phyloP scores from a whole-genome alignment of 495 filamentous ascomycete species.

The Talaromyces ruber region DNA sequence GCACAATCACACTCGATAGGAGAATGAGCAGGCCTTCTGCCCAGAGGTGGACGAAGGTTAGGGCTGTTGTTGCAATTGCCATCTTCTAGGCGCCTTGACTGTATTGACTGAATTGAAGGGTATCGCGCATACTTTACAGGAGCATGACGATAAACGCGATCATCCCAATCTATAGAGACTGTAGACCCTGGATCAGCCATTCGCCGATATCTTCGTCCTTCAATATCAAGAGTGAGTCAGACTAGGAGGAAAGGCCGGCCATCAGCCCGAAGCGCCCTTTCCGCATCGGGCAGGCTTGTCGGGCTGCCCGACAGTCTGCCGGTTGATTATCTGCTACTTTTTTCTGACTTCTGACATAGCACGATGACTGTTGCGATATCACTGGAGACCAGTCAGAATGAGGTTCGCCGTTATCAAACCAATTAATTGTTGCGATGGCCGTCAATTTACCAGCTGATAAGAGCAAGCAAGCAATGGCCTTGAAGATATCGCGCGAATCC shows the following conservation, averaged over 20 bases:
- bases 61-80: background rate
- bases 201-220: background rate
- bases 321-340: background rate
- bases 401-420: background rate
- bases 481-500: background rate
- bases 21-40: background rate
- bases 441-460: background rate
- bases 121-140: background rate
- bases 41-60: background rate
- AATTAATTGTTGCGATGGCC: background rate
- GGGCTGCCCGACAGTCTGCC: background rate
- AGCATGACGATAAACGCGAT: too few relatives aligned
- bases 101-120: too few relatives aligned
- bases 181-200: background rate
- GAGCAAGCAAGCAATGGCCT: background rate
- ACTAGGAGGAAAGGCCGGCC: background rate
- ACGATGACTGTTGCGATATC: background rate
- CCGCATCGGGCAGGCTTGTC: background rate
- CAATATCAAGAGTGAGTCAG: background rate
- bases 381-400: background rate
- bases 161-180: too few relatives aligned
- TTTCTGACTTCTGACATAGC: background rate
- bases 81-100: background rate
- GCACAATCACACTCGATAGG: background rate
- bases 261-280: background rate